A percentile compares a stretch with the other conserved stretches of the same genome.
Conservation (phyloP, 2,329 filamentous ascomycete species). For the Beauveria pseudobassiana region DNA sequence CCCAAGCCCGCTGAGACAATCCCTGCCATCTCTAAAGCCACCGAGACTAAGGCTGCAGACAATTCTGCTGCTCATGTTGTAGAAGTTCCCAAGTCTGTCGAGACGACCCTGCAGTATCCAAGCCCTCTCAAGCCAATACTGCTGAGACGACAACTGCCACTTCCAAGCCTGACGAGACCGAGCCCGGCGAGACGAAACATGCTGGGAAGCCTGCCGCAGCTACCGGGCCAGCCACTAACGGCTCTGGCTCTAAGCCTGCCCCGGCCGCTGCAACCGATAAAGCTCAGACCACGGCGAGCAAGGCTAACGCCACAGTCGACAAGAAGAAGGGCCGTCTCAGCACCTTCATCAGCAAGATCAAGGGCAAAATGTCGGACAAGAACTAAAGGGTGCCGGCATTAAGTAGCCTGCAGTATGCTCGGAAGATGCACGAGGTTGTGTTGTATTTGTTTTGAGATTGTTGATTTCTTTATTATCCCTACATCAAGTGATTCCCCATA, state of each 20-base stretch:
- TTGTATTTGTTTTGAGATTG: constrained; percentile 20
- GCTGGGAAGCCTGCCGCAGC: constrained; percentile 14
- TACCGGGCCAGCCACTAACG: constrained; percentile 15
- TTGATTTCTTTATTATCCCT: constrained; percentile 27
- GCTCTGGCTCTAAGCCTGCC: constrained; percentile 17
- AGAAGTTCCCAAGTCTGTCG: background rate
- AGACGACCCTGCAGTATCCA: background rate
- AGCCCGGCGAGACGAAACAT: constrained; percentile 6
- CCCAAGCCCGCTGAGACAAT: constrained; percentile 1
- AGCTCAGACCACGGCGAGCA: background rate
- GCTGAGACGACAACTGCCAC: background rate
- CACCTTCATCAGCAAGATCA: constrained; percentile 52
- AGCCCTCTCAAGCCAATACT: constrained; percentile 3
- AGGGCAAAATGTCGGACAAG: constrained; percentile 35
- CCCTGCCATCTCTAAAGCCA: background rate
- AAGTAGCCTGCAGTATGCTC: background rate
- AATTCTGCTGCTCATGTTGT: background rate
- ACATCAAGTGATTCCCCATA: constrained; percentile 31
- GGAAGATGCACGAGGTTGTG: background rate
- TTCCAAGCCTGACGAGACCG: background rate
- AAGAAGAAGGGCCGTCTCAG: constrained; percentile 55
- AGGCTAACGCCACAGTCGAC: background rate
- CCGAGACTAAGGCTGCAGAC: background rate
- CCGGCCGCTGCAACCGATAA: constrained; percentile 10
- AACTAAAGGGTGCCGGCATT: constrained; percentile 14